Base-by-base conservation (phyloP, 2,329 filamentous ascomycete genomes). In the Ceratocystis cubensis region DNA sequence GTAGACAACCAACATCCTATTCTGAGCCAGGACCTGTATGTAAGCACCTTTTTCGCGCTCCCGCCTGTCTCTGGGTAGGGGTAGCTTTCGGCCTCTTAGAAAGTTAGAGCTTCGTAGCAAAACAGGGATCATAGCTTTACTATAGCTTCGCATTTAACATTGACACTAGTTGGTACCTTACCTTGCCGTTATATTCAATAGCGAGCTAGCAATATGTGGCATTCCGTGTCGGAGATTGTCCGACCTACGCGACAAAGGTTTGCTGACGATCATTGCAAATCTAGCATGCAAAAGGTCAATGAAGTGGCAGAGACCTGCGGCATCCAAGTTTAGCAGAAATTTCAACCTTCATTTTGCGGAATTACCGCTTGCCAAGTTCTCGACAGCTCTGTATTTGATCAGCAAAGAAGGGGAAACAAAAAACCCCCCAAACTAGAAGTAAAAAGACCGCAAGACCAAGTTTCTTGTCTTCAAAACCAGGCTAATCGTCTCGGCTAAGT, bases 261-360 rank as follows among this genome's bases (percentile, higher is more conserved):
- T 22, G 41, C 8, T n/a, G 41, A 44, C 22, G 53, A 57, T 57
- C 53, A 28, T 5, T 57, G 53, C 25, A 57, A 30, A 57, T 57
- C 53, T 17, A 28, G 53, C 15, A 57, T 33, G 10, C 53, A 57
- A 57, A 57, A 30, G 53, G 53, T 28, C 53, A 28, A 57, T 13
- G 22, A 30, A 30, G 28, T n/a, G 7, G 22, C 53, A 57, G 15
- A 28, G 25, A 30, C 53, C 5, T 57, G 22, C 17, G 53, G 53
- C 53, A 57, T 15, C 13, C 53, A 30, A 30, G 53, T 57, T 57
- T 30, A 30, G 53, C 53, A 30, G 53, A 57, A 57, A n/a, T 57
- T 30, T 57, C 53, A 57, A 57, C 10, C 53, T 33, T 25, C 53
- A 22, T 28, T 17, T 30, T 57, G 53, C 53, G 22, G 28, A 57